Percentiles rank a stretch among this genome's conserved stretches.
These are phyloP conservation scores for Kluyveromyces dobzhanskii DNA, from an alignment of 805 yeast species.

Conservation along the genomic window DNA sequence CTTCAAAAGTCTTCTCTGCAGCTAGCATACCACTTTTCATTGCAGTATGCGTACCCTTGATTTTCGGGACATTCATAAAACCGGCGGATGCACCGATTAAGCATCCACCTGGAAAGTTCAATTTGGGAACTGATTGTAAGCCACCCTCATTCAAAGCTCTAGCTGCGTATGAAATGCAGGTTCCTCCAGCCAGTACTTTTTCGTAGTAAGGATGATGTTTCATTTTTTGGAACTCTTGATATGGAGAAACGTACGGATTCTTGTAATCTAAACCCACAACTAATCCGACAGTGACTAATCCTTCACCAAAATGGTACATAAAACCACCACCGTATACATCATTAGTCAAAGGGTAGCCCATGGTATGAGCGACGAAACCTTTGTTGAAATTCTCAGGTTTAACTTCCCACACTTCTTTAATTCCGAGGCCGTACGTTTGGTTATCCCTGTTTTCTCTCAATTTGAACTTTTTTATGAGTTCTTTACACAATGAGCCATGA, in stretches of 20 bases:
- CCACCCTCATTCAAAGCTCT: slow-evolving; percentile 98
- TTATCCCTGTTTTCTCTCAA: slow-evolving; percentile 56
- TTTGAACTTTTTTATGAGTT: slow-evolving; percentile 58
- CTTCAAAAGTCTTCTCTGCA: slow-evolving; percentile 69
- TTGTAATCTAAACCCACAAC: slow-evolving; percentile 91
- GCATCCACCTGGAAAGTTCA: slow-evolving; percentile 93
- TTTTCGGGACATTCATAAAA: slow-evolving; percentile 93
- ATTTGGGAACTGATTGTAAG: slow-evolving; percentile 80
- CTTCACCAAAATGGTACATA: slow-evolving; percentile 94
- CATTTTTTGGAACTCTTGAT: slow-evolving; percentile 91
- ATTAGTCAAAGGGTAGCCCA: slow-evolving; percentile 77
- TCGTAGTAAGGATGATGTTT: slow-evolving; percentile 84
- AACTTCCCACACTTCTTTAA: slow-evolving; percentile 97
- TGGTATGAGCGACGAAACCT: slow-evolving; percentile 77
- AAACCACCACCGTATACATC: slow-evolving; percentile 94
- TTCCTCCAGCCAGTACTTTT: slow-evolving; percentile 73
- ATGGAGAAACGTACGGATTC: slow-evolving; percentile 93
- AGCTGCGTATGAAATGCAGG: slow-evolving; percentile 90
- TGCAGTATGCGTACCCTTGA: slow-evolving; percentile 97
- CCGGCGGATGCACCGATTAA: slow-evolving; percentile 95
- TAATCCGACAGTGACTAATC: slow-evolving; percentile 84
- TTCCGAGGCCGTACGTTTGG: slow-evolving; percentile 93
- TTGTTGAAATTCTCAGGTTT: slow-evolving; percentile 67
- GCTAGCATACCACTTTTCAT: slow-evolving; percentile 94
- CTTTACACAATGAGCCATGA: slow-evolving; percentile 86